Percentiles rank a stretch among this genome's conserved stretches.
Evolutionary conservation across 306 rosid species (phyloP).

Genomic region (apple (Malus domestica)): DNA sequence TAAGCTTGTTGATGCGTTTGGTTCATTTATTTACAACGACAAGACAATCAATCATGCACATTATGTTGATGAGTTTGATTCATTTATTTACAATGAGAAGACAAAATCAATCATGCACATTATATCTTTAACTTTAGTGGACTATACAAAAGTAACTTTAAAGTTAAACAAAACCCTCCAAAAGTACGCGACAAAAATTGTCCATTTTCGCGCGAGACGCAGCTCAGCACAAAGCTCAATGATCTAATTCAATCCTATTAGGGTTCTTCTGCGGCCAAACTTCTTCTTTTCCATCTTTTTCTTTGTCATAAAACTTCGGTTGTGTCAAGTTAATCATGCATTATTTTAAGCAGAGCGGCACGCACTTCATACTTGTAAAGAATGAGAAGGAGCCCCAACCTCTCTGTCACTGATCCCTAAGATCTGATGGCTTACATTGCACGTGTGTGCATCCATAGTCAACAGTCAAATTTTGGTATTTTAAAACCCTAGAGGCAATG

Average conservation of each 20-base stretch:
- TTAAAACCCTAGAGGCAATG: slow-evolving; percentile 1
- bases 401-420: slow-evolving; percentile 17
- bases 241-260: slow-evolving; percentile 5
- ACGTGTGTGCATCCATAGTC: slow-evolving; percentile 17
- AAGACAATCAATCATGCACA: slow-evolving; percentile 18
- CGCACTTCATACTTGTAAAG: slow-evolving; percentile 2
- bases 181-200: background rate
- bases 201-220: slow-evolving; percentile 19
- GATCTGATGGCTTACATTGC: slow-evolving; percentile 26
- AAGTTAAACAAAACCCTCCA: background rate
- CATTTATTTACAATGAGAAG: slow-evolving; percentile 6
- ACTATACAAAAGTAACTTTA: slow-evolving; percentile 3
- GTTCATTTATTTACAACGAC: slow-evolving; percentile 6
- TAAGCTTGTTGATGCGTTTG: slow-evolving; percentile 2
- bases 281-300: background rate
- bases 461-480: slow-evolving; percentile 17
- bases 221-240: slow-evolving; percentile 33
- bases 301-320: background rate
- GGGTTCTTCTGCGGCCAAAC: slow-evolving; percentile 14
- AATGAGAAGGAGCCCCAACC: background rate
- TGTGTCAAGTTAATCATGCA: background rate
- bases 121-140: slow-evolving; percentile 8
- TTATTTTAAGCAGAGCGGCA: background rate
- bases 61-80: background rate
- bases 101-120: slow-evolving; percentile 15